Conservation (phyloP, 352 stramenopile genomes). For the Pythium sp. region DNA sequence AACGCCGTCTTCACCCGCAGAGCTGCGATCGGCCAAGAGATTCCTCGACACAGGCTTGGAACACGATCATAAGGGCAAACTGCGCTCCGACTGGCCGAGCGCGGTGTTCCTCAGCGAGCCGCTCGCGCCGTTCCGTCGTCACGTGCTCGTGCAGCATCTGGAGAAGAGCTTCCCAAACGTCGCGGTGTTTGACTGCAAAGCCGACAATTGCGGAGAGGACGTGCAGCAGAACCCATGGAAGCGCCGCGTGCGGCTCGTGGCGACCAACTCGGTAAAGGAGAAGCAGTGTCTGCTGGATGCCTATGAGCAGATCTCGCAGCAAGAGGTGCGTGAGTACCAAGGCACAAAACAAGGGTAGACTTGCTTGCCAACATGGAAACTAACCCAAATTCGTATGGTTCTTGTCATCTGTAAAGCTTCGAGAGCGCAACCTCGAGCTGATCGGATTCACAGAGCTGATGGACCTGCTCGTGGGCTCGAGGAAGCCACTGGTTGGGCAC, state of each 20-base stretch:
- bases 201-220: slow-evolving; percentile 42
- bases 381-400: background rate
- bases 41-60: slow-evolving; percentile 36
- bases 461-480: slow-evolving; percentile 38
- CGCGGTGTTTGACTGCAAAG: slow-evolving; percentile 57
- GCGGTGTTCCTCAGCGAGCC: slow-evolving; percentile 55
- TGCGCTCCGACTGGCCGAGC: slow-evolving; percentile 21
- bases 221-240: slow-evolving; percentile 50
- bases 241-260: slow-evolving; percentile 55
- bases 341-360: background rate
- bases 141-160: slow-evolving; percentile 52
- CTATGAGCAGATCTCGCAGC: slow-evolving; percentile 27
- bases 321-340: slow-evolving; percentile 16
- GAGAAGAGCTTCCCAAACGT: slow-evolving; percentile 38
- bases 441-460: slow-evolving; percentile 70
- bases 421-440: slow-evolving; percentile 50
- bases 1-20: background rate
- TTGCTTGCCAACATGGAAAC: background rate
- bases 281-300: slow-evolving; percentile 30
- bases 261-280: slow-evolving; percentile 22
- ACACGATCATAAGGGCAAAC: slow-evolving; percentile 12
- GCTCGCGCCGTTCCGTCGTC: slow-evolving; percentile 59
- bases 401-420: slow-evolving; percentile 4
- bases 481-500: slow-evolving; percentile 66
- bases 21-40: slow-evolving; percentile 27